Base-by-base conservation (phyloP, 208 protist species). In the Leishmania tarentolae region DNA sequence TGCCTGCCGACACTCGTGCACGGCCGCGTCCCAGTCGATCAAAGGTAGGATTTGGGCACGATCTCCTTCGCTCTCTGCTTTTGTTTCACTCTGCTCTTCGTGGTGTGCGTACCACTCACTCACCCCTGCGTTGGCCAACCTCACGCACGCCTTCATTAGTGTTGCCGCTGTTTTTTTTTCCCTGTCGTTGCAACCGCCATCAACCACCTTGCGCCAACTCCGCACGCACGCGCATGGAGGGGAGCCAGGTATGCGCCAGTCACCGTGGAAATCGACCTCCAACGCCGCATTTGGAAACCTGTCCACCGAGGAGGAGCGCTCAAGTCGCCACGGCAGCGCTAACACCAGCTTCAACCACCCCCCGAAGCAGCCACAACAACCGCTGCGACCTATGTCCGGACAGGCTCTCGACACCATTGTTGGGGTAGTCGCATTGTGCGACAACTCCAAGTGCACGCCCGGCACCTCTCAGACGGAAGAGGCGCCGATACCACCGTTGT, bases 271-370 rank as follows among this genome's bases (percentile, higher is more conserved):
- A 2, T 70, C 59, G 37, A 81, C 75, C 70, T 76, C 71, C 75
- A 42, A 71, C 57, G 75, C 59, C 2, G 61, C 71, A 21, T 11
- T 78, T 28, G 75, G 71, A 42, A 28, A 70, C 59, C 31, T 19
- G 50, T 70, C 75, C 11, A 47, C 57, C n/a, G 61, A 68, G 46
- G 75, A 78, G 59, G 21, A 71, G 28, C 61, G 44, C 15, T 37
- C 11, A 5, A 78, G 47, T 56, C 61, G 44, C n/a, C 28, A 37
- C 35, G 9, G 40, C 57, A 68, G 61, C 37, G 28, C n/a, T 52
- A 69, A 78, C 75, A 7, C 28, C 7, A 69, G 75, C 46, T 21
- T 52, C 13, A 17, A 31, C 57, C 50, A 66, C 35, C 56, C 40
- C 35, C 24, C 35, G 2, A 17, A 8, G 15, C 50, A 37, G n/a